Evolutionary conservation across 305 asterid species (phyloP).

Genomic region (Ilex paraguariensis): DNA sequence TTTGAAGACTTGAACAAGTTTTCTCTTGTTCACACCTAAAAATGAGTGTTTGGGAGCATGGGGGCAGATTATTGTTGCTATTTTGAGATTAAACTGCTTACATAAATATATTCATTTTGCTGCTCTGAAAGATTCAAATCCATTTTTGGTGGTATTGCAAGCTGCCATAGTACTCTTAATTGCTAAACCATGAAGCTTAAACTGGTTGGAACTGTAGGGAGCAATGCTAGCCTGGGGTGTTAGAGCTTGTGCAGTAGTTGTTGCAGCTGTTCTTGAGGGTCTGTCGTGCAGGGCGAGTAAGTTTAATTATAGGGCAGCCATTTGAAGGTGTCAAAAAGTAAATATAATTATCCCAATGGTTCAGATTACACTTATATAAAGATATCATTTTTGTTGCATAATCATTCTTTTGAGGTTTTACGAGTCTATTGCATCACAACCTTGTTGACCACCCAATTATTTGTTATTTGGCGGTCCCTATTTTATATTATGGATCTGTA

Average conservation of each 20-base stretch:
- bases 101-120: not conserved
- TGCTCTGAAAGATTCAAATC: not conserved
- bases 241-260: constrained; percentile 93
- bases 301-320: constrained; percentile 6
- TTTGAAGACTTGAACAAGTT: constrained; percentile 83
- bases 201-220: constrained; percentile 37
- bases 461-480: too few relatives aligned
- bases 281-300: constrained; percentile 60
- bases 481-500: too few relatives aligned
- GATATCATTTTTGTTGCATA: too few relatives aligned
- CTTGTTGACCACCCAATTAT: too few relatives aligned
- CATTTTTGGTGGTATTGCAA: not conserved
- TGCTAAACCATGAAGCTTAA: constrained; percentile 7
- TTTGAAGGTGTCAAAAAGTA: too few relatives aligned
- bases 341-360: too few relatives aligned
- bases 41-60: constrained; percentile 99
- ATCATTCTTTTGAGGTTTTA: too few relatives aligned
- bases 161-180: not conserved
- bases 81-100: not conserved
- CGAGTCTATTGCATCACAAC: too few relatives aligned
- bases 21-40: constrained; percentile 79
- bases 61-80: constrained; percentile 57
- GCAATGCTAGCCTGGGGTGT: constrained; percentile 97
- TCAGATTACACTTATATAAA: too few relatives aligned
- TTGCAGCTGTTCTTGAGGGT: constrained; percentile 89